These are phyloP conservation scores for Colletotrichum tanaceti DNA, from an alignment of 2,329 filamentous ascomycete genomes.

Conservation along the genomic window DNA sequence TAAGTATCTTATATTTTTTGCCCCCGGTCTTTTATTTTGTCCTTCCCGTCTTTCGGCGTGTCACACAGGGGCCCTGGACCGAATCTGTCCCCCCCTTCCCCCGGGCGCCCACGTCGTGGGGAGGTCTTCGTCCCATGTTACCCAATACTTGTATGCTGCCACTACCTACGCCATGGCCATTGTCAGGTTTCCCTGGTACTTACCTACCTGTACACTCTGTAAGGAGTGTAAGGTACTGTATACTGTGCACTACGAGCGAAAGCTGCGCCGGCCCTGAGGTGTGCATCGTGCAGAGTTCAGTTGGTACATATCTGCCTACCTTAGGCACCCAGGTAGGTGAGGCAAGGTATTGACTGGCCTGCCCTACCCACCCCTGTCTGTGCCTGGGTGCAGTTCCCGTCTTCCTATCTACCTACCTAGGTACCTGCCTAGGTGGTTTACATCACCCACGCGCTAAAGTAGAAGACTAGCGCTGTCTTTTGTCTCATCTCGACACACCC, in stretches of 20 bases:
- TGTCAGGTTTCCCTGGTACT: slow-evolving; percentile 20
- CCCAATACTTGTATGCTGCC: slow-evolving; percentile 25
- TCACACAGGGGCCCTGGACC: slow-evolving; percentile 11
- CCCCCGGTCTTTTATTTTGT: background rate
- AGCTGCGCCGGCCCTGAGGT: no score
- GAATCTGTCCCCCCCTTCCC: background rate
- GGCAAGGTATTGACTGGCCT: no score
- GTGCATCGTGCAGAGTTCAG: no score
- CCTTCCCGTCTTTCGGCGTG: background rate
- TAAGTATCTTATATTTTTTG: background rate
- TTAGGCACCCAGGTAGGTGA: no score
- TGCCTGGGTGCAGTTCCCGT: background rate
- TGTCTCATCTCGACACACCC: background rate
- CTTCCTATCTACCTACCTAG: background rate
- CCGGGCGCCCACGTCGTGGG: background rate
- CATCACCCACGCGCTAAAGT: background rate
- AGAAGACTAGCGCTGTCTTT: background rate
- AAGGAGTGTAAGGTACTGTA: background rate
- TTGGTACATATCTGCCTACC: no score
- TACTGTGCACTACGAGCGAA: background rate
- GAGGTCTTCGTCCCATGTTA: slow-evolving; percentile 38
- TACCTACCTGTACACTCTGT: no score
- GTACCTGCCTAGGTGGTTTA: no score
- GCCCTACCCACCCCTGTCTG: background rate
- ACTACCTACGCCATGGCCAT: slow-evolving; percentile 26